Conservation (phyloP, 1,284 basidiomycete species). For the Farysia itapuensis region DNA sequence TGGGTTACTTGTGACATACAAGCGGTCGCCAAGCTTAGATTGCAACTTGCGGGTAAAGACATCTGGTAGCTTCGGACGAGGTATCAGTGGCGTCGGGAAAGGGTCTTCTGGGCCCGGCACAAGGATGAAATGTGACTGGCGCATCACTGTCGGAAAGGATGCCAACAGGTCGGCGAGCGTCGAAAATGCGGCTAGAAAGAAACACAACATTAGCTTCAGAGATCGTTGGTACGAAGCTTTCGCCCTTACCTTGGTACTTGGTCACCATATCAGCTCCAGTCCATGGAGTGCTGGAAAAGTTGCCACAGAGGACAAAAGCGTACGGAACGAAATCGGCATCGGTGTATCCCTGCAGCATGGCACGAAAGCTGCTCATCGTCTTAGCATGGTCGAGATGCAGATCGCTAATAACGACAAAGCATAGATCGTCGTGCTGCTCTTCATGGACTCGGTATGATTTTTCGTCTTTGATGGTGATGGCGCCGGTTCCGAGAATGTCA, state of each 20-base stretch:
- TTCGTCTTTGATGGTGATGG: slow-evolving; percentile 88
- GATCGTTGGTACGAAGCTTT: not conserved
- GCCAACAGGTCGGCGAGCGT: slow-evolving; percentile 79
- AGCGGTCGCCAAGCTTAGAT: slow-evolving; percentile 18
- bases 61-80: slow-evolving; percentile 65
- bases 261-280: slow-evolving; percentile 77
- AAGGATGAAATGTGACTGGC: slow-evolving; percentile 83
- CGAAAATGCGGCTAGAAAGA: slow-evolving; percentile 6
- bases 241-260: slow-evolving; percentile 75
- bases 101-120: slow-evolving; percentile 92
- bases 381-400: slow-evolving; percentile 88
- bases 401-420: slow-evolving; percentile 87
- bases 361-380: slow-evolving; percentile 75
- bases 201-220: not conserved
- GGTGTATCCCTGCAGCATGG: slow-evolving; percentile 88
- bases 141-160: slow-evolving; percentile 75
- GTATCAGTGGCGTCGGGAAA: slow-evolving; percentile 69
- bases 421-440: slow-evolving; percentile 64
- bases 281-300: slow-evolving; percentile 78
- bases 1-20: slow-evolving; percentile 79
- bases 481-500: slow-evolving; percentile 81
- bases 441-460: slow-evolving; percentile 64
- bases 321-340: slow-evolving; percentile 77
- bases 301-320: slow-evolving; percentile 88
- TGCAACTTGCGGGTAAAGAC: slow-evolving; percentile 67